Base-by-base conservation (phyloP, 495 filamentous ascomycete species). In the Annulohypoxylon moriforme region DNA sequence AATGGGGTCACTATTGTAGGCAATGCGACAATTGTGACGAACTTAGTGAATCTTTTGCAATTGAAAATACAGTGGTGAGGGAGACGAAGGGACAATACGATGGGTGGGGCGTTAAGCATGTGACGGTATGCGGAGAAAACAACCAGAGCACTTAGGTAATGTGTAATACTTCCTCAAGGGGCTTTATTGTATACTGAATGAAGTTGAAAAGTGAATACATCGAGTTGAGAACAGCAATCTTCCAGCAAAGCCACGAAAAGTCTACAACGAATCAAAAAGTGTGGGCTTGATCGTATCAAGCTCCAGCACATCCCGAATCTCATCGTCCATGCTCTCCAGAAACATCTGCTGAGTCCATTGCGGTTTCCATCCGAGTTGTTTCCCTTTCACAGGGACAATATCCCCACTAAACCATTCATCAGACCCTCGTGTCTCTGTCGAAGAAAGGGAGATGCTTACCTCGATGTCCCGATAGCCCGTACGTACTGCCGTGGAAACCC, bases 241-340 rank as follows among this genome's bases (percentile, higher is more conserved):
- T 52, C 13, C 11, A 11, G 4, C 47, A 3, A 13, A 9, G 20
- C 20, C 6, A 52, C 20, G 46, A 9, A 14, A 14, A 16, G 6
- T 47, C 16, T 29, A 36, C 20, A 38, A 0, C 0, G 33, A 25
- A 18, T 76, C 69, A 44, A 78, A 75, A 56, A 78, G 71, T 57
- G 62, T 78, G 68, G 69, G 73, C 57, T 77, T 79, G 38, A 73
- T 71, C 46, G 64, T 79, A 47, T 78, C 80, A 50, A 78, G 57
- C 24, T 81, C 75, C 53, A 77, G 62, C 13, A 80, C 76, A 69
- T 60, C 71, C 38, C 68, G 46, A 60, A 81, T 61, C 65, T 82
- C 80, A 24, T 82, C 74, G 69, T 80, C 80, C 47, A 81, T 72
- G 62, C 68, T 80, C 47, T 74, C 69, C 62, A 82, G 57, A 58